Conservation (phyloP, 352 stramenopile species). For the Phytophthora cryptogea region DNA sequence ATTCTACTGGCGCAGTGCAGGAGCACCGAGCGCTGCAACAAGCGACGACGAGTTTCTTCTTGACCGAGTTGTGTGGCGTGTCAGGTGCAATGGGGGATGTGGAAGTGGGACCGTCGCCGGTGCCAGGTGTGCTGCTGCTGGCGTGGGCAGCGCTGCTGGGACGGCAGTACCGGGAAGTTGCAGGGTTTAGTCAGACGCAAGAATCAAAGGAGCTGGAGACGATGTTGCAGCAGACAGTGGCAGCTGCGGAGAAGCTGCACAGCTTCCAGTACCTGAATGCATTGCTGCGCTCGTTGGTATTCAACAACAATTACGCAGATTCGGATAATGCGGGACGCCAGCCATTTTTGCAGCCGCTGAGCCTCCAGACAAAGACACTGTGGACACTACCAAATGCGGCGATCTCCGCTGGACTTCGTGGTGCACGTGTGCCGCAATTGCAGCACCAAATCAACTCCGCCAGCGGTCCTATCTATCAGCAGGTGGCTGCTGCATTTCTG, state of each 20-base stretch:
- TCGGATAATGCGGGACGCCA: conserved; percentile 13
- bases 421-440: conserved; percentile 6
- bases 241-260: conserved; percentile 41
- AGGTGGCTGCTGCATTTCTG: conserved; percentile 59
- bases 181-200: conserved; percentile 12
- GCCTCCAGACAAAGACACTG: conserved; percentile 27
- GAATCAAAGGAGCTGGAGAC: conserved; percentile 35
- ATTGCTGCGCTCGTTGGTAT: conserved; percentile 49
- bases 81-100: conserved; percentile 12
- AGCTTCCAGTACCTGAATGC: conserved; percentile 65
- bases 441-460: conserved; percentile 2
- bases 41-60: conserved; percentile 39
- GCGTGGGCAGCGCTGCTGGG: conserved; percentile 58
- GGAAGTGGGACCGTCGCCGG: conserved; percentile 23
- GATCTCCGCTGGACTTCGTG: conserved; percentile 9
- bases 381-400: conserved; percentile 41
- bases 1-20: conserved; percentile 22
- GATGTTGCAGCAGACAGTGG: conserved; percentile 49
- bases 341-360: conserved; percentile 35
- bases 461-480: conserved; percentile 47
- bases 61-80: conserved; percentile 23
- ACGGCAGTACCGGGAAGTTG: conserved; percentile 38
- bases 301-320: conserved; percentile 31
- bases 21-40: conserved; percentile 25
- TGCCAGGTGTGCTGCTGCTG: conserved; percentile 52